Conservation (phyloP, 2,329 filamentous ascomycete genomes). For the Didymella exigua region DNA sequence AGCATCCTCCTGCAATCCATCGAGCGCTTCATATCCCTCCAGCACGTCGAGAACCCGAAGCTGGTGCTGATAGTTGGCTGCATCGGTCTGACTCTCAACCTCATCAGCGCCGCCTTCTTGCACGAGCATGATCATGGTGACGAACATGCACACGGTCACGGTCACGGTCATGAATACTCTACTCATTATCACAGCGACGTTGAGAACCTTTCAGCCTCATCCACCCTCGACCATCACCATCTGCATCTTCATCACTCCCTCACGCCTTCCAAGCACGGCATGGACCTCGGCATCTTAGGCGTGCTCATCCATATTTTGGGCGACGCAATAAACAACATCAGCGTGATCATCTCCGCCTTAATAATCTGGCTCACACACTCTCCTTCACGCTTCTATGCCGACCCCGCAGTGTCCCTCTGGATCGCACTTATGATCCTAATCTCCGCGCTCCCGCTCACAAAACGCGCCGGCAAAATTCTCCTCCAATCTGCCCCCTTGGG, state of each 20-base stretch:
- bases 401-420: constrained; percentile 70
- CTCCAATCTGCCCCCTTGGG: constrained; percentile 69
- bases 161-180: neutral
- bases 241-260: constrained; percentile 36
- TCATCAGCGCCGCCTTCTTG: constrained; percentile 69
- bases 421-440: constrained; percentile 76
- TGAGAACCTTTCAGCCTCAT: constrained; percentile 33
- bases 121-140: constrained; percentile 58
- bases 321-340: constrained; percentile 77
- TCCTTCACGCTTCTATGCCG: constrained; percentile 69
- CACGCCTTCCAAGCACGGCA: constrained; percentile 30
- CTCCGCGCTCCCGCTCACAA: constrained; percentile 67
- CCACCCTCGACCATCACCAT: constrained; percentile 28
- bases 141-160: constrained; percentile 39
- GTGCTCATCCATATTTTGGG: constrained; percentile 73
- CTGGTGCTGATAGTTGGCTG: constrained; percentile 73
- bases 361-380: constrained; percentile 70
- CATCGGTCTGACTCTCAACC: constrained; percentile 69
- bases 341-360: constrained; percentile 71
- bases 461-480: constrained; percentile 67
- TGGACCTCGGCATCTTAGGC: constrained; percentile 72
- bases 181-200: constrained; percentile 24
- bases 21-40: constrained; percentile 68
- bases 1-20: constrained; percentile 76
- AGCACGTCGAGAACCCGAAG: constrained; percentile 66